phyloP scores from a whole-genome alignment of 2,329 filamentous ascomycete genomes.

The Ampelomyces quisqualis region DNA sequence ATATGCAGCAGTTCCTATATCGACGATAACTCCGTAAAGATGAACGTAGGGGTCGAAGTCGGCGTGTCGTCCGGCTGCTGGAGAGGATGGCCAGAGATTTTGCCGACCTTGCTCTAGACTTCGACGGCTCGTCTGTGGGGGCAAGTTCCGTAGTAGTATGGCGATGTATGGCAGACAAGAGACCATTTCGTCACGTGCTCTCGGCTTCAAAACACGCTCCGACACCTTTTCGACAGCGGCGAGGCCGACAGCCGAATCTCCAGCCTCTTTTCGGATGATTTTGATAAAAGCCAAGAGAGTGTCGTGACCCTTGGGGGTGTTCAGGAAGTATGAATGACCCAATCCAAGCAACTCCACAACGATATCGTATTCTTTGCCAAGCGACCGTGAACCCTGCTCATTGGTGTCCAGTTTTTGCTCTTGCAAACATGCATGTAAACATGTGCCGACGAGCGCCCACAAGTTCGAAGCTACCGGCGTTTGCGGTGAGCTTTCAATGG shows the following conservation, averaged over 20 bases:
- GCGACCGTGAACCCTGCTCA: conserved; percentile 40
- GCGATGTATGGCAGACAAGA: conserved; percentile 33
- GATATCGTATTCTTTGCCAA: conserved; percentile 70
- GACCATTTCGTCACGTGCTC: conserved; percentile 20
- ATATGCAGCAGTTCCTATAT: conserved; percentile 60
- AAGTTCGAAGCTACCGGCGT: conserved; percentile 27
- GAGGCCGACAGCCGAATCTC: conserved; percentile 66
- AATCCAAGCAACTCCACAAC: conserved; percentile 65
- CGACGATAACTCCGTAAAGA: conserved; percentile 62
- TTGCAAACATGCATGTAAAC: conserved; percentile 27
- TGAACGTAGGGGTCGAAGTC: conserved; percentile 63
- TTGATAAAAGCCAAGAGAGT: conserved; percentile 60
- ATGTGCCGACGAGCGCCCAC: conserved; percentile 29
- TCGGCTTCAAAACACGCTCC: conserved; percentile 37
- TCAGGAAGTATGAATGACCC: conserved; percentile 51
- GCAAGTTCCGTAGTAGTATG: conserved; percentile 41
- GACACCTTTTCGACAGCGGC: conserved; percentile 71
- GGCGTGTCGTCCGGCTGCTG: conserved; percentile 35
- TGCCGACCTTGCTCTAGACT: conserved; percentile 63
- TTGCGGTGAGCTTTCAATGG: conserved; percentile 21
- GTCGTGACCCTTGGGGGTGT: conserved; percentile 18
- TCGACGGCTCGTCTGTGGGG: conserved; percentile 48
- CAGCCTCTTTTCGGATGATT: conserved; percentile 61
- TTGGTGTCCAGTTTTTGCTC: conserved; percentile 23
- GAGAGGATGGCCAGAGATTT: conserved; percentile 63